phyloP scores from a whole-genome alignment of 2,329 filamentous ascomycete species.

The Clarireedia hainanense region DNA sequence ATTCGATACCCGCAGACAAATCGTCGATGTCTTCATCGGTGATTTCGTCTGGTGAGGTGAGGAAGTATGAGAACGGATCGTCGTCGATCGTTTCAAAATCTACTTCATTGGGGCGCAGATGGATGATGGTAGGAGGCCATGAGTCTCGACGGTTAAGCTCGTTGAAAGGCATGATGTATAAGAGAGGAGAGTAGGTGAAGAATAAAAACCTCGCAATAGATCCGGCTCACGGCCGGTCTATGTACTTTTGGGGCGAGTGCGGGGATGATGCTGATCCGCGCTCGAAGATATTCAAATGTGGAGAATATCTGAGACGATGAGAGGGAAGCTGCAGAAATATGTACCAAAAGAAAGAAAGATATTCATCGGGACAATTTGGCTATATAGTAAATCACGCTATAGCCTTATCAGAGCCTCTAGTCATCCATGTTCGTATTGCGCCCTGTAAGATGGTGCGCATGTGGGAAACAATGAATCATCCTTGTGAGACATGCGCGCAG shows the following conservation, averaged over 20 bases:
- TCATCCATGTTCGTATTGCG: slow-evolving; percentile 16
- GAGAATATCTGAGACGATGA: not conserved
- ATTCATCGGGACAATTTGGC: slow-evolving; percentile 9
- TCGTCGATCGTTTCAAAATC: slow-evolving; percentile 25
- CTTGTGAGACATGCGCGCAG: slow-evolving; percentile 17
- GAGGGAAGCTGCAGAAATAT: slow-evolving; percentile 1
- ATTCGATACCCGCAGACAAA: slow-evolving; percentile 28
- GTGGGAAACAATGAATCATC: slow-evolving; percentile 22
- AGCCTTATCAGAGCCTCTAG: slow-evolving; percentile 16
- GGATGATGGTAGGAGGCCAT: slow-evolving; percentile 29
- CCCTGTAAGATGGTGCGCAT: slow-evolving; percentile 18
- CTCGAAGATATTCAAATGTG: not conserved
- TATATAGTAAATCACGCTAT: slow-evolving; percentile 23
- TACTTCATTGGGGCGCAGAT: slow-evolving; percentile 15
- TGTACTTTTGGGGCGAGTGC: slow-evolving; percentile 12
- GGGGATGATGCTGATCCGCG: slow-evolving; percentile 2
- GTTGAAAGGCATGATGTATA: slow-evolving; percentile 11
- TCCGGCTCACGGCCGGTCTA: slow-evolving; percentile 29
- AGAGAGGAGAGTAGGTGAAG: not conserved
- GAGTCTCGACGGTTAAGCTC: slow-evolving; percentile 26
- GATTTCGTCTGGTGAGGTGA: slow-evolving; percentile 25
- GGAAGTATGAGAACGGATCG: slow-evolving; percentile 30
- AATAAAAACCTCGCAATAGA: not conserved
- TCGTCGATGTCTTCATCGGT: slow-evolving; percentile 26
- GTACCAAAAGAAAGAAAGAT: slow-evolving; percentile 11